These are phyloP conservation scores for Astrothelium macrocarpum DNA, from an alignment of 495 filamentous ascomycete species.

Conservation along the genomic window DNA sequence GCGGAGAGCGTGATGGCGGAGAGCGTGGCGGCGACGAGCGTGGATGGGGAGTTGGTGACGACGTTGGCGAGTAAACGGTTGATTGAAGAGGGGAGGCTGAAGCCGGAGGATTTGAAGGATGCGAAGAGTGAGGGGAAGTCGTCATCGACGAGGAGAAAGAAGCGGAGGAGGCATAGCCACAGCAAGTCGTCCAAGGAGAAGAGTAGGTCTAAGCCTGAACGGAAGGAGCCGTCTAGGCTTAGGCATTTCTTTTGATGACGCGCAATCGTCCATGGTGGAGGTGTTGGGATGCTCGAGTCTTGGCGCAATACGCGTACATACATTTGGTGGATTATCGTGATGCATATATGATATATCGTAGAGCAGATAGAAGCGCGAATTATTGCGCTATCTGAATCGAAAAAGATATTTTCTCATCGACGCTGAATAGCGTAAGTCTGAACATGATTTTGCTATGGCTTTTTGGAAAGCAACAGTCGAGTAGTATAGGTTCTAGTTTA, in stretches of 20 bases:
- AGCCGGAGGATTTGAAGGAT: conserved; percentile 29
- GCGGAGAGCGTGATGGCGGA: conserved; percentile 45
- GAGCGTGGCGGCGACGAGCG: conserved; percentile 55
- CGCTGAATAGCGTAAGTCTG: too few species aligned
- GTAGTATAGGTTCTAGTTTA: too few species aligned
- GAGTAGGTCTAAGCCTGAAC: neutral
- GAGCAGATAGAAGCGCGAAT: too few species aligned
- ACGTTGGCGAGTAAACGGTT: conserved; percentile 55
- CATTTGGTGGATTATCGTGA: too few species aligned
- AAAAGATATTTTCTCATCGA: too few species aligned
- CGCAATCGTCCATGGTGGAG: too few species aligned
- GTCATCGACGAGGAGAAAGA: conserved; percentile 23
- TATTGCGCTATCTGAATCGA: too few species aligned
- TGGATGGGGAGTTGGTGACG: conserved; percentile 81
- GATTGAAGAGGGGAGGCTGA: conserved; percentile 29
- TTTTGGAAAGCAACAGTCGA: too few species aligned
- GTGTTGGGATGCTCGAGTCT: neutral
- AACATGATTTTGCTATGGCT: too few species aligned
- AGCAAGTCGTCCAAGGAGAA: conserved; percentile 31
- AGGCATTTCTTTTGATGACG: conserved; percentile 1
- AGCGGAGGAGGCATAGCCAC: conserved; percentile 25
- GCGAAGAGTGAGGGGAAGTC: conserved; percentile 15
- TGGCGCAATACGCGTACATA: too few species aligned
- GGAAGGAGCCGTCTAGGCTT: neutral
- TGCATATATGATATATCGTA: too few species aligned